Evolutionary conservation across 75 land plant species (phyloP).

Genomic region (Isoetes taiwanensis): DNA sequence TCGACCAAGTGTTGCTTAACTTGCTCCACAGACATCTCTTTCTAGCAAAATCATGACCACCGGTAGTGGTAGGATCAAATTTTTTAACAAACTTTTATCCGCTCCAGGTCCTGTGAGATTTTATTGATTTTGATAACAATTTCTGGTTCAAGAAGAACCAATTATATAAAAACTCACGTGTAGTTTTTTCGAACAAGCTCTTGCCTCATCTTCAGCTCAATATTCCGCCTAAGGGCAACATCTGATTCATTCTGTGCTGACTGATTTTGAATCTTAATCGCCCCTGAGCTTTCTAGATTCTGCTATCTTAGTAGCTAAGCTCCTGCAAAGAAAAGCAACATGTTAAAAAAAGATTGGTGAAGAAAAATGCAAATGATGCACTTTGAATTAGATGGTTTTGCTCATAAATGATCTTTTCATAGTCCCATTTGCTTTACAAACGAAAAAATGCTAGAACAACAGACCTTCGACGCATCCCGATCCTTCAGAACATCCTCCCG

Average conservation of each 20-base stretch:
- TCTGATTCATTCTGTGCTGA: background rate
- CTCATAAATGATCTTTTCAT: too few relatives aligned
- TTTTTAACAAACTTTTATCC: conserved; percentile 4
- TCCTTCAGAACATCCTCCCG: background rate
- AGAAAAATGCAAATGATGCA: too few relatives aligned
- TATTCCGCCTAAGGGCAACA: background rate
- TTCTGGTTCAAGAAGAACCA: background rate
- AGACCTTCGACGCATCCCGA: conserved; percentile 2
- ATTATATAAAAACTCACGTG: background rate
- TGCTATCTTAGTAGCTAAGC: background rate
- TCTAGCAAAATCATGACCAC: conserved; percentile 9
- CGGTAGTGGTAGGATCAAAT: conserved; percentile 10
- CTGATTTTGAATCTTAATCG: conserved; percentile 1
- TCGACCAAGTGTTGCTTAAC: conserved; percentile 1
- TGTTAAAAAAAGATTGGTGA: too few relatives aligned
- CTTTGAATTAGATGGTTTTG: too few relatives aligned
- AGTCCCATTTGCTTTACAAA: background rate
- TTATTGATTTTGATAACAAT: too few relatives aligned
- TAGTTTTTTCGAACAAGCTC: conserved; percentile 9
- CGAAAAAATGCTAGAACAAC: background rate
- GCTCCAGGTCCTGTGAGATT: background rate
- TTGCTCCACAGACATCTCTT: conserved; percentile 11
- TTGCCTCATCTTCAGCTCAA: conserved; percentile 10
- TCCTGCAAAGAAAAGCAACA: background rate
- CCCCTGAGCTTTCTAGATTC: conserved; percentile 3